A percentile compares a stretch with the other conserved stretches of the same genome.
Conservation (phyloP, 768 basidiomycete species). For the Boletus barrowsii region DNA sequence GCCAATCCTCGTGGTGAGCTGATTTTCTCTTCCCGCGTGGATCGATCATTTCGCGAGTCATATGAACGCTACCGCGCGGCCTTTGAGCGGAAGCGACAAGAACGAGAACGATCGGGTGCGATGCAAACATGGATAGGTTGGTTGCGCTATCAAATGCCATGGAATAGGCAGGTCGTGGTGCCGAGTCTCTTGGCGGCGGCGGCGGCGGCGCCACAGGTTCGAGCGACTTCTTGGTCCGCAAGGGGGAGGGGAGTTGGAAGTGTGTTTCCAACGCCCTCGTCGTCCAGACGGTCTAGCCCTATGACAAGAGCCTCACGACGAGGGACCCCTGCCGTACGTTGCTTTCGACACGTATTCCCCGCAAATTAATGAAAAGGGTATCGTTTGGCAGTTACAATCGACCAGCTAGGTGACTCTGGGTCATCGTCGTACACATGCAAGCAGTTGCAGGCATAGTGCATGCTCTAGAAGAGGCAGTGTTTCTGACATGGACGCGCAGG, state of each 20-base stretch:
- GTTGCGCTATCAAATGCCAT: conserved; percentile 28
- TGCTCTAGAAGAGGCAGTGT: no score
- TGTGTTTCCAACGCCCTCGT: conserved; percentile 29
- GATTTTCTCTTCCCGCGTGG: conserved; percentile 90
- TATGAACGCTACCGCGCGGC: conserved; percentile 90
- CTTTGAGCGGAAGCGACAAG: conserved; percentile 78
- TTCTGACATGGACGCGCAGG: no score
- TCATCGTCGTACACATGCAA: background rate
- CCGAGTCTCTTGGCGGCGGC: background rate
- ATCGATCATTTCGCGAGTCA: conserved; percentile 75
- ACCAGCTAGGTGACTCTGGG: conserved; percentile 15
- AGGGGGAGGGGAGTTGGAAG: conserved; percentile 26
- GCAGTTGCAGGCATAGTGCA: no score
- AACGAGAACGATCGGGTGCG: conserved; percentile 46
- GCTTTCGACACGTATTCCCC: conserved; percentile 12
- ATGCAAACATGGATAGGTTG: conserved; percentile 31
- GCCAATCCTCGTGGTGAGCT: conserved; percentile 92
- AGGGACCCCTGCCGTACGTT: conserved; percentile 24
- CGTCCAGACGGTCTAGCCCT: conserved; percentile 34
- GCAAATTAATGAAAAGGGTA: conserved; percentile 26
- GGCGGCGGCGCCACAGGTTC: conserved; percentile 17
- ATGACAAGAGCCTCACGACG: conserved; percentile 30
- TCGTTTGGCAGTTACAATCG: conserved; percentile 14
- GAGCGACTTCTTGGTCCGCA: conserved; percentile 22
- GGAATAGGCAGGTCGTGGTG: conserved; percentile 19